Base-by-base conservation (phyloP, 805 yeast species). In the Candida koratica region DNA sequence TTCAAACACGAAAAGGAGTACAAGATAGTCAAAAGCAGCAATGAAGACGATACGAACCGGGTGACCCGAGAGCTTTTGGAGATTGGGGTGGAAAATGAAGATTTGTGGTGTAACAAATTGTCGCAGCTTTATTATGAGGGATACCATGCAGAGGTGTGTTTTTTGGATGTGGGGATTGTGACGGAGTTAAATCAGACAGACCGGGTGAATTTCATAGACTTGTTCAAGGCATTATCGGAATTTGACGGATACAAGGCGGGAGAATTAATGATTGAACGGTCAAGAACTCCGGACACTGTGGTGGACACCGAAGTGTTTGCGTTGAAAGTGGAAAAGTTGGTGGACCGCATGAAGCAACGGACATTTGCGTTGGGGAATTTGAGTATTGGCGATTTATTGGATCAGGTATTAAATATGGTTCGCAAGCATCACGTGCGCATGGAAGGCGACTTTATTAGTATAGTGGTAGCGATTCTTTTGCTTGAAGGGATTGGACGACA, bases 371-470 rank as follows among this genome's bases (percentile, higher is more conserved):
- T 93, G 35, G 97, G 97, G 0, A 84, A 87, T 31, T 81, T 93
- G 10, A 84, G 90, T 24, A 85, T 93, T 44, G 97, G 97, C 4
- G 97, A 89, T 51, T 65, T 93, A 39, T 67, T 93, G 39, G 93
- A 87, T 47, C 83, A 79, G 51, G 89, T 90, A 71, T 69, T 93
- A 40, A 69, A 80, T 3, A 88, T 93, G 97, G 97, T 93, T 13
- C 69, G 97, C 43, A 66, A 69, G 8, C 98, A 93, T 58, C 99
- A 93, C 58, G 98, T 93, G 15, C 73, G 96, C 53, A 84, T 93
- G 95, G 99, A 93, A 54, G 94, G 95, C 5, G 98, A 93, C 58
- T 93, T 93, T 53, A 80, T 93, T 28, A 87, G 95, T 19, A 96
- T 93, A 16, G 83, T 93, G n/a, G 87, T 93, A 20, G 96, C 97